Evolutionary conservation across 768 basidiomycete genomes (phyloP), one percentile per base, ranked within the genome.

Genomic region (Boletellus ananas): DNA sequence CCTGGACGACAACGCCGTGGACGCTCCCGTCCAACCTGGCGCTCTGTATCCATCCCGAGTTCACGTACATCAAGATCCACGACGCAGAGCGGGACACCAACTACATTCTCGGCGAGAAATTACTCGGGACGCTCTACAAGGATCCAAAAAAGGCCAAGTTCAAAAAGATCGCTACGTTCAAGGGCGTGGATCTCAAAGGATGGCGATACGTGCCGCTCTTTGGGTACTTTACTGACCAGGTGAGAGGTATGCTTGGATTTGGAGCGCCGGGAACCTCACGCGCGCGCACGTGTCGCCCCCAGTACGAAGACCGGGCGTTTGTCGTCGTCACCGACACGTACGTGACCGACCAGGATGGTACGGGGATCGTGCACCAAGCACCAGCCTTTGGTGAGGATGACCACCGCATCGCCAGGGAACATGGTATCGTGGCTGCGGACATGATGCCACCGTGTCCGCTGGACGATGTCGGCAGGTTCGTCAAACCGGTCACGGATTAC

Each of bases 1-100:
- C 95, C 4, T 99, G 96, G 96, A 99, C 96, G 16, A 99, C 96
- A 16, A 99, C 96, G 0, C 96, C 96, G 0, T 99, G 94, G 94
- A 98, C 96, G 0, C 75, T 98, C 5, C 96, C 95, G 1, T 94
- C 93, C 39, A 99, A 99, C 70, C 77, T 99, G 27, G 92, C 81
- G 0, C 79, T 99, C 43, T 98, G 96, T 60, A 95, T 97, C 7
- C 90, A 99, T 70, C 96, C 96, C 17, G 90, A 94, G 56, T 93
- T 86, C 65, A 92, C 83, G 27, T 99, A 99, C 68, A 76, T 98
- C 79, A 98, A 98, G 70, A 94, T 99, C 57, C 85, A 92, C 70
- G 96, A 99, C 63, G 77, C 86, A 54, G 87, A 91, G 52, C 82
- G 81, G 45, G 80, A 90, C 63, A 77, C 83, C 50, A 95, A 93